These are phyloP conservation scores for Cardamine occulta DNA, from an alignment of 345 rosid genomes.

Conservation along the genomic window DNA sequence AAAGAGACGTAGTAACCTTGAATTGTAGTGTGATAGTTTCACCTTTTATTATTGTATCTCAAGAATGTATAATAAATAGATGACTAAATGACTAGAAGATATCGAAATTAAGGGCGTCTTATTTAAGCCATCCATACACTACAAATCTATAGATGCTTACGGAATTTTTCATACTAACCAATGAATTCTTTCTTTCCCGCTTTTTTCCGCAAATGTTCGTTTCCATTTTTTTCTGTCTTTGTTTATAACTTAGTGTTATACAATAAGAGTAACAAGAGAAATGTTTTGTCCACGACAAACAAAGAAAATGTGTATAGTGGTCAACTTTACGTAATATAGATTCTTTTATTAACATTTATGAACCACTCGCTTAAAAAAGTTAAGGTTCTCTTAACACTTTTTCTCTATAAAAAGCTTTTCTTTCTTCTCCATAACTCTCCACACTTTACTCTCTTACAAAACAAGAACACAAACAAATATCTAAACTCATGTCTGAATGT, in stretches of 20 bases:
- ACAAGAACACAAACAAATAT: conserved; percentile 19
- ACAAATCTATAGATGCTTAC: conserved; percentile 36
- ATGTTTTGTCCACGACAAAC: conserved; percentile 21
- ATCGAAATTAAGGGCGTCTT: conserved; percentile 41
- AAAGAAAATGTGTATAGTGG: conserved; percentile 39
- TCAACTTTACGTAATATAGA: conserved; percentile 36
- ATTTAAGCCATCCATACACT: conserved; percentile 42
- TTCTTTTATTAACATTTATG: conserved; percentile 33
- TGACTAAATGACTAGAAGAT: conserved; percentile 31
- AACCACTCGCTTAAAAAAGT: conserved; percentile 41
- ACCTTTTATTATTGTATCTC: background rate
- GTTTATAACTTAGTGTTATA: conserved; percentile 5
- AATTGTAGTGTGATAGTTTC: background rate
- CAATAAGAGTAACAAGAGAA: conserved; percentile 24
- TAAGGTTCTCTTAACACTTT: conserved; percentile 36
- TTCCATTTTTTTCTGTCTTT: background rate
- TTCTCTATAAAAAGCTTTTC: conserved; percentile 30
- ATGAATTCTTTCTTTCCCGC: conserved; percentile 6
- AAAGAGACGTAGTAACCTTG: conserved; percentile 22
- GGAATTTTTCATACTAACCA: conserved; percentile 39
- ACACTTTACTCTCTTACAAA: conserved; percentile 37
- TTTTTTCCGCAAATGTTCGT: conserved; percentile 27
- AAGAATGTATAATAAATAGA: background rate
- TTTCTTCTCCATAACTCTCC: conserved; percentile 40
- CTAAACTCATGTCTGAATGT: conserved; percentile 34